Percentiles rank a stretch among this genome's conserved stretches.
Conservation (phyloP, 208 protist species). For the Tritrichomonas musculus region DNA sequence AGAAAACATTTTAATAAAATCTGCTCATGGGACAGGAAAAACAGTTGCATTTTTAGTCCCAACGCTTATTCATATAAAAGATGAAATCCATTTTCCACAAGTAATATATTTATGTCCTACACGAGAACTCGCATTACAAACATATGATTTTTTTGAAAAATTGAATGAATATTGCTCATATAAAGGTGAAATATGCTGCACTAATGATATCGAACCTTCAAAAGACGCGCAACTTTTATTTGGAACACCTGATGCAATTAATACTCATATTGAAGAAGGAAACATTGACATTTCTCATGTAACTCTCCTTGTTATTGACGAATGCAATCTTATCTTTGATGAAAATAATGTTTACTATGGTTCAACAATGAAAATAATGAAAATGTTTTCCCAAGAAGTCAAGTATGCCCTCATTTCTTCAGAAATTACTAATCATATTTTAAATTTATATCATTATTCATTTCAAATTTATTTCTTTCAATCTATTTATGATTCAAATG, state of each 20-base stretch:
- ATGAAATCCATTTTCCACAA: slow-evolving; percentile 55
- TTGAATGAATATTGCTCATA: background rate
- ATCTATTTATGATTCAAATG: no score
- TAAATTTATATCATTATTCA: background rate
- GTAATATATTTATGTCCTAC: slow-evolving; percentile 83
- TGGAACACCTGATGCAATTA: background rate
- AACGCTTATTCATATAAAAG: slow-evolving; percentile 63
- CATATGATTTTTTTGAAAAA: background rate
- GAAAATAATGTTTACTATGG: background rate
- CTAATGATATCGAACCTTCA: no score
- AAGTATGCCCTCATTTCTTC: background rate
- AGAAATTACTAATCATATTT: background rate
- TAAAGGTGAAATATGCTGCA: background rate
- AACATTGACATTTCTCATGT: background rate
- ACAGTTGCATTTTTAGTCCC: slow-evolving; percentile 73
- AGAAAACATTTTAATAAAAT: no score
- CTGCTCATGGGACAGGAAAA: slow-evolving; percentile 62
- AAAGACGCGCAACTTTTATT: background rate
- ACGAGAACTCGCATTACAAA: slow-evolving; percentile 79
- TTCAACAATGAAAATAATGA: no score
- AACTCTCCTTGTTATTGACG: background rate
- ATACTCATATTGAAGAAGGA: background rate
- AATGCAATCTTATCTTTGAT: background rate
- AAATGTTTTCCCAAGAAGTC: background rate
- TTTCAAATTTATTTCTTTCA: background rate